Evolutionary conservation across 2,329 filamentous ascomycete genomes (phyloP).

Genomic region (Calonectria hongkongensis): DNA sequence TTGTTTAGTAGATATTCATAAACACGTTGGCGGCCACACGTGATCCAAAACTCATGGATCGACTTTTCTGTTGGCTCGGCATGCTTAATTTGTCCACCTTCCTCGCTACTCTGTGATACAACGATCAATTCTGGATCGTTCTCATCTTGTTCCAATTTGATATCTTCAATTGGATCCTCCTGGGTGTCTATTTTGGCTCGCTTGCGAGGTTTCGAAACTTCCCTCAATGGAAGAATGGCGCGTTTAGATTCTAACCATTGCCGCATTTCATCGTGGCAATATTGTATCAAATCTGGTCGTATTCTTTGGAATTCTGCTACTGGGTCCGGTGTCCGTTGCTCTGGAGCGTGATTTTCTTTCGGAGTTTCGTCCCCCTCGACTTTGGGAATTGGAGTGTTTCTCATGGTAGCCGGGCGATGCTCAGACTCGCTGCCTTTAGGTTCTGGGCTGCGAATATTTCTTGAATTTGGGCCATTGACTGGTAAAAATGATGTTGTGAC

Average conservation of each 20-base stretch:
- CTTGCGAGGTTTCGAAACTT: neutral
- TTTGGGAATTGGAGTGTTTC: neutral
- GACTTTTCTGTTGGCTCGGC: neutral
- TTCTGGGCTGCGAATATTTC: neutral
- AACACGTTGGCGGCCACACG: neutral
- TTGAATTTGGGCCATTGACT: neutral
- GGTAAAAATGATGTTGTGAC: neutral
- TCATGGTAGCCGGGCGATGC: too few species aligned
- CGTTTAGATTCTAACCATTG: neutral
- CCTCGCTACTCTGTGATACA: too few species aligned
- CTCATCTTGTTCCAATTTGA: neutral
- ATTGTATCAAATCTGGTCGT: neutral
- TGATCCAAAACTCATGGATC: neutral
- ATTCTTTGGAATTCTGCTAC: neutral
- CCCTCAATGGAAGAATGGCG: neutral
- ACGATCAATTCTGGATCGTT: neutral
- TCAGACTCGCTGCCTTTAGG: too few species aligned
- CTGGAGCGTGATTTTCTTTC: rapidly evolving
- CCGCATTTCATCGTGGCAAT: neutral
- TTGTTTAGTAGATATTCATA: neutral
- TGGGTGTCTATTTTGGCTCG: neutral
- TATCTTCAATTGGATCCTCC: too few species aligned
- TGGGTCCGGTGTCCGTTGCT: too few species aligned
- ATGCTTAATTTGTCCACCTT: rapidly evolving
- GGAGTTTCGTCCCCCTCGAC: neutral